Base-by-base conservation (phyloP, 305 asterid genomes). In the Fraxinus greggii region DNA sequence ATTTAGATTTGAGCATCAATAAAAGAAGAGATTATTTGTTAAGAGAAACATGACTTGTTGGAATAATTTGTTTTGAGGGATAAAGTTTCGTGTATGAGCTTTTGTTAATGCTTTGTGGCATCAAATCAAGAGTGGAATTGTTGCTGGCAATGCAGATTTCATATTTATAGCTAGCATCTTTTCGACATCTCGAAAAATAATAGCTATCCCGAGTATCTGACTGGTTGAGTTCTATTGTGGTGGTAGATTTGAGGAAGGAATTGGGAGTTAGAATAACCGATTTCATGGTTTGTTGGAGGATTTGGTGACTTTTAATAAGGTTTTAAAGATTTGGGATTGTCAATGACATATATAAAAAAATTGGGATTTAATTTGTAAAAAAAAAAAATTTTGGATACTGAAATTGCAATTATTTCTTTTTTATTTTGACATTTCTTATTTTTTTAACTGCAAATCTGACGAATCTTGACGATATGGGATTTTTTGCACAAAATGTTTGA, bases 61-160 rank as follows among this genome's bases (percentile, higher is more conserved):
- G 90, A 79, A 88, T 73, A 13, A 40, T 75, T 8, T 87, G 90
- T 82, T 86, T 88, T 0, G 92, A 74, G 56, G 82, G 79, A 5
- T 93, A 88, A 75, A 56, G 42, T 29, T 88, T 91, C 0, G 94
- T 85, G 56, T 86, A 81, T 1, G 97, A 84, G 84, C 90, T 90
- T 82, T 89, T 85, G 17, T 80, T 84, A 40, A 67, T 63, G 76
- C 89, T 91, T 17, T 80, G 85, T 0, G 93, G 91, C 85, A 92
- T 91, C 88, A 95, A 89, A 88, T 95, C 98, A 10, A 89, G 97
- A 32, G 97, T 92, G 10, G 99, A 96, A 28, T 92, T 91, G 65
- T 93, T 88, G 91, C 98, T 93, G 8, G 90, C 98, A 1, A 94
- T 85, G 85, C 98, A 95, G 6, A 94, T 95, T n/a, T 91, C 89